Percentiles rank a stretch among this genome's conserved stretches.
Evolutionary conservation across 2,329 filamentous ascomycete species (phyloP).

Genomic region (Botryosphaeria dothidea): DNA sequence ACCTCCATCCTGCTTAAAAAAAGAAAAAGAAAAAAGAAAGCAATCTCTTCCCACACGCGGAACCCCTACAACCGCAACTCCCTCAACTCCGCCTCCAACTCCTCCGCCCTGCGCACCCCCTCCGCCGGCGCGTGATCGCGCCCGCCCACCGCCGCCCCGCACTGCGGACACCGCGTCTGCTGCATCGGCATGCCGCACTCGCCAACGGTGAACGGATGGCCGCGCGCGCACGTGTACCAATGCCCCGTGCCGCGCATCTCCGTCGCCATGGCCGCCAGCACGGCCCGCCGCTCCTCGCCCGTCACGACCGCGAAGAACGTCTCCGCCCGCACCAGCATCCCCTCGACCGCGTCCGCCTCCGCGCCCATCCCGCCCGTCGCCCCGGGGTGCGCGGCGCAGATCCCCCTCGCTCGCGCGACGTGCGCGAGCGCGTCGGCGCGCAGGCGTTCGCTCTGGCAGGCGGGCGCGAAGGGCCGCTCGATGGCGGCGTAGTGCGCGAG

Average conservation of each 20-base stretch:
- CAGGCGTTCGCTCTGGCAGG: conserved; percentile 21
- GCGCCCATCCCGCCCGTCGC: conserved; percentile 32
- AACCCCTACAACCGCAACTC: neutral
- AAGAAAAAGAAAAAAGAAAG: too few relatives aligned
- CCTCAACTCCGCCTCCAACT: conserved; percentile 47
- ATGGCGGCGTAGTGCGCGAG: conserved; percentile 52
- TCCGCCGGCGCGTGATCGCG: conserved; percentile 48
- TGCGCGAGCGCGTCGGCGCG: neutral
- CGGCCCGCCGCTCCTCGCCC: conserved; percentile 18
- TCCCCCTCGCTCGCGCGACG: neutral
- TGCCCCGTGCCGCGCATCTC: conserved; percentile 52
- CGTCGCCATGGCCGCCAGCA: conserved; percentile 45
- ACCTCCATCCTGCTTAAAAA: too few relatives aligned
- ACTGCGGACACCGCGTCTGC: conserved; percentile 62
- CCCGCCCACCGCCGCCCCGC: conserved; percentile 59
- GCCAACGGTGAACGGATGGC: conserved; percentile 63
- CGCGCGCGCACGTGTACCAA: conserved; percentile 62
- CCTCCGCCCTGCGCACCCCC: conserved; percentile 53
- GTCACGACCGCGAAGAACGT: conserved; percentile 11
- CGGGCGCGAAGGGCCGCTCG: conserved; percentile 29
- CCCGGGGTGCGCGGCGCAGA: neutral
- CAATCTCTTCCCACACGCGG: too few relatives aligned
- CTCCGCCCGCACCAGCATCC: neutral
- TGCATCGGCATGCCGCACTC: conserved; percentile 70
- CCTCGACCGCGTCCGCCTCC: conserved; percentile 47